phyloP scores from a whole-genome alignment of 495 filamentous ascomycete genomes.

The Monascus purpureus region DNA sequence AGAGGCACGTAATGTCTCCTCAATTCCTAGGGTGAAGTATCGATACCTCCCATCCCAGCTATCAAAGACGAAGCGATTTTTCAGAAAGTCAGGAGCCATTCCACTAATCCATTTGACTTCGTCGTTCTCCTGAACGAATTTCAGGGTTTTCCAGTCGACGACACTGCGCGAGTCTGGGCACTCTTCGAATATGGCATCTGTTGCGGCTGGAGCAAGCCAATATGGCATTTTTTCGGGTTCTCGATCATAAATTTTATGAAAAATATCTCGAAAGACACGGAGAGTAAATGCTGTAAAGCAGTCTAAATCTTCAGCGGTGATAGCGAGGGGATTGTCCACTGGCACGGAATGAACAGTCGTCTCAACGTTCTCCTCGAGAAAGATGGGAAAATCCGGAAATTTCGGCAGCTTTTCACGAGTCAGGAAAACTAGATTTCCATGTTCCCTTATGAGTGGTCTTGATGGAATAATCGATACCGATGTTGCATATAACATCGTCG shows the following conservation, averaged over 20 bases:
- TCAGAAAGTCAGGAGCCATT: slow-evolving; percentile 41
- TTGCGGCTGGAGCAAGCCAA: slow-evolving; percentile 57
- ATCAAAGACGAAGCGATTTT: slow-evolving; percentile 58
- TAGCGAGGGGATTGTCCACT: slow-evolving; percentile 23
- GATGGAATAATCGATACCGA: slow-evolving; percentile 46
- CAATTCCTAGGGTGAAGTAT: slow-evolving; percentile 28
- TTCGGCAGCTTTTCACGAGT: slow-evolving; percentile 50
- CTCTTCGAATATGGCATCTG: slow-evolving; percentile 2
- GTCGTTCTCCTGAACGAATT: slow-evolving; percentile 34
- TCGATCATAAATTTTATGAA: slow-evolving; percentile 68
- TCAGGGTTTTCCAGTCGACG: slow-evolving; percentile 55
- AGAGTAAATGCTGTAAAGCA: slow-evolving; percentile 56
- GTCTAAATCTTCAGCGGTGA: slow-evolving; percentile 27
- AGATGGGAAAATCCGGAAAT: slow-evolving; percentile 57
- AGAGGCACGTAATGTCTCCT: slow-evolving; percentile 27
- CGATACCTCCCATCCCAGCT: slow-evolving; percentile 50
- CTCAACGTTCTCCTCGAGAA: slow-evolving; percentile 44
- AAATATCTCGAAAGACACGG: slow-evolving; percentile 68
- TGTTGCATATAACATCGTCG: slow-evolving; percentile 46
- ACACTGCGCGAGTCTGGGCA: slow-evolving; percentile 15
- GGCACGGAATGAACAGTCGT: slow-evolving; percentile 40
- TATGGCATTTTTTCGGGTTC: slow-evolving; percentile 58
- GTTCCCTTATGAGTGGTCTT: slow-evolving; percentile 42
- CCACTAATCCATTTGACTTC: slow-evolving; percentile 41
- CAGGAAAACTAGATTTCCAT: slow-evolving; percentile 55